These are phyloP conservation scores for Flaveria brownii DNA, from an alignment of 129 eudicot genomes.

Conservation along the genomic window DNA sequence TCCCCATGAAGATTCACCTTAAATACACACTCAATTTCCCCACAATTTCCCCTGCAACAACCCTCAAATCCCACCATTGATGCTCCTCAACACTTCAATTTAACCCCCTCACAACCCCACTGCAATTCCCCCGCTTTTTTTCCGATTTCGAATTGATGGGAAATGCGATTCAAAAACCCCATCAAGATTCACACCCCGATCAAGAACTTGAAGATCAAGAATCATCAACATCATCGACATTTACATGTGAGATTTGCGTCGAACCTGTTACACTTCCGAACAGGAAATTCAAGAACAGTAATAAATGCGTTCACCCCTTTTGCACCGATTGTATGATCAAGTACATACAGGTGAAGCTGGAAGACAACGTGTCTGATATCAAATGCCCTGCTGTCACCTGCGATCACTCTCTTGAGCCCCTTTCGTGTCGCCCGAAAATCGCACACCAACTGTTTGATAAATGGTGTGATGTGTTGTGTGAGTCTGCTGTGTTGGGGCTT, in stretches of 20 bases:
- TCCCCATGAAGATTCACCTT: neutral
- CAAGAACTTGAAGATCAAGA: conserved; percentile 27
- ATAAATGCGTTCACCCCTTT: conserved; percentile 51
- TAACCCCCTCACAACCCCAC: neutral
- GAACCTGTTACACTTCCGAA: conserved; percentile 47
- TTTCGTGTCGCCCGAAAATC: conserved; percentile 40
- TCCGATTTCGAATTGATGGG: conserved; percentile 40
- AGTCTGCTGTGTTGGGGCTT: conserved; percentile 39
- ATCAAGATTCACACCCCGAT: conserved; percentile 20
- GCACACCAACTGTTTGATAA: conserved; percentile 44
- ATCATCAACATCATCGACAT: conserved; percentile 23
- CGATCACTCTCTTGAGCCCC: conserved; percentile 41
- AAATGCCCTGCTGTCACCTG: conserved; percentile 53
- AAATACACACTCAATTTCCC: neutral
- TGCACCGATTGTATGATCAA: conserved; percentile 64
- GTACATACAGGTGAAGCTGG: conserved; percentile 57
- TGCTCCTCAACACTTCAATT: neutral
- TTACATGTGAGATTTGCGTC: conserved; percentile 75
- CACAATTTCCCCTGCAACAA: conserved; percentile 7
- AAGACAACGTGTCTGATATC: conserved; percentile 47
- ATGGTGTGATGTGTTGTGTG: conserved; percentile 73
- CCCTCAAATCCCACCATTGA: neutral
- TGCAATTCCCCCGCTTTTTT: neutral
- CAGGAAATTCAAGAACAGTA: conserved; percentile 35
- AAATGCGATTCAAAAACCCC: conserved; percentile 36